These are phyloP conservation scores for Penicillium atrosanguineum DNA, from an alignment of 495 filamentous ascomycete genomes.

Conservation along the genomic window DNA sequence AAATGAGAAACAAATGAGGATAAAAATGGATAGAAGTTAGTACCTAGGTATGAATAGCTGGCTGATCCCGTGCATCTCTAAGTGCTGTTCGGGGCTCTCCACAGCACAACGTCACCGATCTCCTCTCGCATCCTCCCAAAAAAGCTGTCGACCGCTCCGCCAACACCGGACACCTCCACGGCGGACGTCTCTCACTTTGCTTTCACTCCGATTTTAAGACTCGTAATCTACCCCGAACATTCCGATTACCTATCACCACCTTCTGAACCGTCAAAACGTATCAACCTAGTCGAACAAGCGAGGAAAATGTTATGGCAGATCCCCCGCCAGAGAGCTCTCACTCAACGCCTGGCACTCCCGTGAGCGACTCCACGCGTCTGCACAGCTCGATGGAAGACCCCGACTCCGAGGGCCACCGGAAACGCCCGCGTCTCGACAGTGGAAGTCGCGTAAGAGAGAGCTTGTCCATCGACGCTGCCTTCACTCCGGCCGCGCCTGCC, in stretches of 20 bases:
- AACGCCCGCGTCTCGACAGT: conserved; percentile 63
- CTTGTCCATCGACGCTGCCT: conserved; percentile 41
- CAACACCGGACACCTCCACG: background rate
- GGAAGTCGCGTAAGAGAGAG: conserved; percentile 45
- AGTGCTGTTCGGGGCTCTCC: conserved; percentile 10
- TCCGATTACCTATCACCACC: background rate
- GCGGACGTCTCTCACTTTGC: background rate
- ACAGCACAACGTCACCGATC: conserved; percentile 30
- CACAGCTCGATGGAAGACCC: conserved; percentile 55
- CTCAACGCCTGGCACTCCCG: conserved; percentile 41
- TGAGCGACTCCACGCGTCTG: conserved; percentile 32
- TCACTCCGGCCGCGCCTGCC: conserved; percentile 32
- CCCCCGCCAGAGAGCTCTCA: conserved; percentile 50
- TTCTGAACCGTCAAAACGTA: background rate
- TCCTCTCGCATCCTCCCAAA: conserved; percentile 23
- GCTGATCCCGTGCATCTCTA: background rate
- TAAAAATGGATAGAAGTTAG: background rate
- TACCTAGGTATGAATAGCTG: background rate
- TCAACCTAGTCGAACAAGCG: background rate
- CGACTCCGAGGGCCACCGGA: conserved; percentile 53
- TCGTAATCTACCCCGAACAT: background rate
- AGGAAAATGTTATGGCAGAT: conserved; percentile 50
- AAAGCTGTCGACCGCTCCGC: conserved; percentile 24
- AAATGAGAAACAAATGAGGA: background rate
- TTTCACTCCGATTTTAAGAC: background rate